Evolutionary conservation across 768 basidiomycete genomes (phyloP), one percentile per base, ranked within the genome.

Genomic region (Nidula microcarpa): DNA sequence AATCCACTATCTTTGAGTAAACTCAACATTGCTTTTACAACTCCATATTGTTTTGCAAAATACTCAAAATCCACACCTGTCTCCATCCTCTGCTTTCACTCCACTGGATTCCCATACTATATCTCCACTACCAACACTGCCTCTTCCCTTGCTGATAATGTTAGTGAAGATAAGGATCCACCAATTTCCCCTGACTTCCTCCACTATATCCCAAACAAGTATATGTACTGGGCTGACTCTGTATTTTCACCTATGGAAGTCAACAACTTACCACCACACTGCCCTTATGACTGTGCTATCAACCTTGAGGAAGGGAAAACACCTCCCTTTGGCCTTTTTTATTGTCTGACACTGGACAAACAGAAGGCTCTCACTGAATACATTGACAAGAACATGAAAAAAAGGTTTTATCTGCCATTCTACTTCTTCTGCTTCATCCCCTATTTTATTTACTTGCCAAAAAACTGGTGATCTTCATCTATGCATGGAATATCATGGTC

Each of bases 351-450:
- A 16, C 51, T 57, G 18, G 52, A 57, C 11, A 72, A 78, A 57
- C 65, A 58, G 3, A 47, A 63, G n/a, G 69, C 60, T 1, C 65
- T 79, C 43, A 35, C 47, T 3, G 63, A 64, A 2, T 79, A 68
- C 53, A 49, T 77, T 30, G 62, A 76, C 14, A 56, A 65, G 10
- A 67, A 76, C 46, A 65, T 76, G 39, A 34, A 53, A 30, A 23
- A 64, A 65, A 53, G 76, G 75, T 1, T 68, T 66, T 47, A 76
- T 77, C 45, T 59, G 63, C 0, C 55, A 55, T 11, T 72, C 68
- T 0, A 65, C 63, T 6, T 72, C 70, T 1, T 59, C 67, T 0
- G 61, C 62, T 2, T 63, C 60, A 2, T 58, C 73, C 1, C 69
- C 68, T 2, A 60, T 74, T n/a, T 57, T 74, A 0, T 73, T 73